phyloP scores from a whole-genome alignment of 129 eudicot species.

The Tanacetum coccineum region DNA sequence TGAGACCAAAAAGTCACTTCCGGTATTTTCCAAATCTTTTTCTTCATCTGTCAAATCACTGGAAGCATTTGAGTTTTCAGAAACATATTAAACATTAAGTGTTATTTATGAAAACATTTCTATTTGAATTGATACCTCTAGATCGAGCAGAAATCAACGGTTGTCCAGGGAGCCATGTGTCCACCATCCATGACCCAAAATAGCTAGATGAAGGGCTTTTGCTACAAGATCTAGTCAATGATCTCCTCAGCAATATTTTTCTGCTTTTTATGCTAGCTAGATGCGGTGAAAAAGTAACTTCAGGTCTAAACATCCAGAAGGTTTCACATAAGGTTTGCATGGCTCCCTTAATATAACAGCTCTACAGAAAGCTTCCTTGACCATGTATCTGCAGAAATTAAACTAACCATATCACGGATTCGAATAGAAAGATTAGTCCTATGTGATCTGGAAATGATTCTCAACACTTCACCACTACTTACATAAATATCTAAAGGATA shows the following conservation, averaged over 20 bases:
- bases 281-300: constrained; percentile 35
- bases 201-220: constrained; percentile 31
- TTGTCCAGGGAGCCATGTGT: constrained; percentile 37
- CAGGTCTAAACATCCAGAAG: constrained; percentile 37
- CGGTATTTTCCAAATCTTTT: constrained; percentile 34
- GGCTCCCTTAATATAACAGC: constrained; percentile 40
- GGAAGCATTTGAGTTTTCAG: constrained; percentile 96
- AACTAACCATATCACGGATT: constrained; percentile 1
- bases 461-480: too few relatives aligned
- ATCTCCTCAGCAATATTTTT: constrained; percentile 29
- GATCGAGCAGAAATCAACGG: constrained; percentile 38
- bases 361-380: constrained; percentile 32
- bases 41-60: constrained; percentile 84
- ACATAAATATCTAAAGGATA: background rate
- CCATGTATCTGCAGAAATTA: constrained; percentile 40
- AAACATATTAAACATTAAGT: constrained; percentile 32
- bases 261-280: constrained; percentile 35
- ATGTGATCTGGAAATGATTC: background rate
- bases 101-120: background rate
- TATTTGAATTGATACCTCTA: constrained; percentile 54
- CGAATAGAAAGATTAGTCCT: background rate
- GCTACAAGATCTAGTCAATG: constrained; percentile 41
- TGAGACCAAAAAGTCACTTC: constrained; percentile 40
- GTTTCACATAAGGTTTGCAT: constrained; percentile 45
- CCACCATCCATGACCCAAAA: constrained; percentile 46